These are phyloP conservation scores for Byssoonygena ceratinophila DNA, from an alignment of 2,329 filamentous ascomycete species.

Conservation along the genomic window DNA sequence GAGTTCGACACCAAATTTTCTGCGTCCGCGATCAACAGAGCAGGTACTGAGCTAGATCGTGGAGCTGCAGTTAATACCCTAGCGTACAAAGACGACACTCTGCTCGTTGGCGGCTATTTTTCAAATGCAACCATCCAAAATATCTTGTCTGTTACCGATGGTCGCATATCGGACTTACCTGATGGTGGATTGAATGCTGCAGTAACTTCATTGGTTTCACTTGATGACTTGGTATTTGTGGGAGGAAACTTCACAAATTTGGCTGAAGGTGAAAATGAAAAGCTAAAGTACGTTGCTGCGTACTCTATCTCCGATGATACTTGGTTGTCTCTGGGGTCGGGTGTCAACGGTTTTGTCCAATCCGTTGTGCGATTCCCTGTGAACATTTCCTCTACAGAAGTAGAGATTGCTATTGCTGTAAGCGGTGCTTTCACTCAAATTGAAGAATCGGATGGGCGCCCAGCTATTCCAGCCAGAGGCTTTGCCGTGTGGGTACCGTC, in stretches of 20 bases:
- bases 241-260: constrained; percentile 79
- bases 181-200: constrained; percentile 68
- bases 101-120: constrained; percentile 79
- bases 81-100: constrained; percentile 51
- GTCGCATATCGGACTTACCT: constrained; percentile 51
- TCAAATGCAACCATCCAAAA: constrained; percentile 58
- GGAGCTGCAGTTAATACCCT: constrained; percentile 62
- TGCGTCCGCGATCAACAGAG: constrained; percentile 63
- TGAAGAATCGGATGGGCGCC: constrained; percentile 44
- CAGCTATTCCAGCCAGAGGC: constrained; percentile 54
- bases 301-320: constrained; percentile 58
- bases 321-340: constrained; percentile 73
- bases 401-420: constrained; percentile 66
- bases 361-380: constrained; percentile 65
- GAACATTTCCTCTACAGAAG: constrained; percentile 59
- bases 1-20: constrained; percentile 54
- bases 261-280: constrained; percentile 48
- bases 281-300: constrained; percentile 63
- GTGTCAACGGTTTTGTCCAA: constrained; percentile 68
- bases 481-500: constrained; percentile 92
- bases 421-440: constrained; percentile 70
- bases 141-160: constrained; percentile 61
- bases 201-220: constrained; percentile 60
- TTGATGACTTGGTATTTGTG: constrained; percentile 60
- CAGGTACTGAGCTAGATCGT: constrained; percentile 58